Evolutionary conservation across 495 filamentous ascomycete species (phyloP).

Genomic region (Penicillium herquei): DNA sequence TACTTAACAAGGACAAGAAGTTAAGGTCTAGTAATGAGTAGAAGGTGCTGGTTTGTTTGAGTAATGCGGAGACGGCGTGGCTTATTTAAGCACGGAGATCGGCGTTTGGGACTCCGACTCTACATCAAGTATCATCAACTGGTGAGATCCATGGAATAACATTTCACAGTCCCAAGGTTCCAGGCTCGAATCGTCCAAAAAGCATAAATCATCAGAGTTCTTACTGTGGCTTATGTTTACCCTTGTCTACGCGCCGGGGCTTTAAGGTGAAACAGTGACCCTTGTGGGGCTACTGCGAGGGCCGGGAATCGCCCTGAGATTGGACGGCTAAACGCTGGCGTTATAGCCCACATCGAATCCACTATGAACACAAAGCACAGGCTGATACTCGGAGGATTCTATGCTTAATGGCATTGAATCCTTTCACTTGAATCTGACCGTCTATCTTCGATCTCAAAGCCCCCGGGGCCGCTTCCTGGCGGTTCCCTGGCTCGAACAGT

Average conservation of each 20-base stretch:
- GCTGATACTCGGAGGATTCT: neutral
- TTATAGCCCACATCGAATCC: neutral
- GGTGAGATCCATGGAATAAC: too few species aligned
- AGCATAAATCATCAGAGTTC: too few species aligned
- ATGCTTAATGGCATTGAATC: neutral
- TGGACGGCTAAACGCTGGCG: neutral
- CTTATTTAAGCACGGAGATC: constrained; percentile 30
- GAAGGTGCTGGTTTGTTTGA: constrained; percentile 34
- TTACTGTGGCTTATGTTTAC: too few species aligned
- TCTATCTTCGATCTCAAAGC: too few species aligned
- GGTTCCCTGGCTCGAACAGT: too few species aligned
- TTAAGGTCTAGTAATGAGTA: constrained; percentile 11
- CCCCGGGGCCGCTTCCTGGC: too few species aligned
- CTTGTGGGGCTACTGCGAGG: neutral
- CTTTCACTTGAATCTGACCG: neutral
- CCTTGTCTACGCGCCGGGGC: too few species aligned
- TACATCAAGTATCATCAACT: neutral
- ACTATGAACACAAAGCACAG: neutral
- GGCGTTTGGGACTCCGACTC: constrained; percentile 5
- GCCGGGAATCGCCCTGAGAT: neutral
- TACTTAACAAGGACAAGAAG: neutral
- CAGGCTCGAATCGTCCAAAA: too few species aligned
- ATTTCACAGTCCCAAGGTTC: too few species aligned
- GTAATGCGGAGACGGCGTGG: constrained; percentile 36
- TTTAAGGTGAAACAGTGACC: too few species aligned